Base-by-base conservation (phyloP, 441 rosid species). In the Jatropha multifida region DNA sequence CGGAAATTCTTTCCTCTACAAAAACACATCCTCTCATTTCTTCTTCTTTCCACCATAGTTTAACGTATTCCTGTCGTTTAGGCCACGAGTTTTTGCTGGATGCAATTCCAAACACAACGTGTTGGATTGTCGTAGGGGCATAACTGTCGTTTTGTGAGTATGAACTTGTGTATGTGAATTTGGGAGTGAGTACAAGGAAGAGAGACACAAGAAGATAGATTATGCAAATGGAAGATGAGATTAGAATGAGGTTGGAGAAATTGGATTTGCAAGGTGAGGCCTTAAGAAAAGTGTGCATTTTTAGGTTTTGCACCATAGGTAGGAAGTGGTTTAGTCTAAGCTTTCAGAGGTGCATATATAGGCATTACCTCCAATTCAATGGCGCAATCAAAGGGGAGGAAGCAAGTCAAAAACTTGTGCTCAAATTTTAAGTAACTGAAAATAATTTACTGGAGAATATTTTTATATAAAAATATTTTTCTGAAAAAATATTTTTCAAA, bases 11-110 rank as follows among this genome's bases (percentile, higher is more conserved):
- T 17, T 82, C 74, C 1, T 94, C 98, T 32, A 93, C 72, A 67
- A 93, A 95, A 14, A 90, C 94, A n/a, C 97, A 95, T n/a, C 99
- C 99, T 17, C 87, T 80, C 96, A 90, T 91, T 67, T 74, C 77
- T 0, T 59, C 56, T 6, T 88, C 81, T 59, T 84, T 82, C 98
- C 98, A 95, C 99, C 99, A 95, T 48, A 89, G 89, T 82, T 85
- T 88, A 15, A 89, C 85, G 48, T 87, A 92, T 0, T 90, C 90
- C 75, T 84, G 88, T 42, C 93, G 83, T 14, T 72, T 78, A 2
- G 82, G 83, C 97, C 97, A 95, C 5, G 92, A 87, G 0, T 71
- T 84, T 18, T 75, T 48, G 80, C 79, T 90, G 3, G 99, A 87
- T 52, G 92, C 90, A 65, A 92, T 85, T 65, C 98, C 91, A 55